A percentile compares a stretch with the other conserved stretches of the same genome.
Evolutionary conservation across 805 yeast genomes (phyloP).

Genomic region (Komagataella ulmi): DNA sequence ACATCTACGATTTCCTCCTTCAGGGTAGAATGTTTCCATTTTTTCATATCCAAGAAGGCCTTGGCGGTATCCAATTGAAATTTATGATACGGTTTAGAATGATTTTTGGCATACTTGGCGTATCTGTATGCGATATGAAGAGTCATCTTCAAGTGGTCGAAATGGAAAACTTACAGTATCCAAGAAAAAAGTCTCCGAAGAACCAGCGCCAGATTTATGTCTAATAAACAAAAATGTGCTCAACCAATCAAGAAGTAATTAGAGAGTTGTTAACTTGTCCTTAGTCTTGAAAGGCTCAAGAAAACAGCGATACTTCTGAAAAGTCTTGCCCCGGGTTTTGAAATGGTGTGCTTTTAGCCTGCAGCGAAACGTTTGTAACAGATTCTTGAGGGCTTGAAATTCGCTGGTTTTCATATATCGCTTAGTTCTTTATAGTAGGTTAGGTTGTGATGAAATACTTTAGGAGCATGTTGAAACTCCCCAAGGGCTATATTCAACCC

Average conservation of each 20-base stretch:
- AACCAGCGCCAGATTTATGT: not conserved
- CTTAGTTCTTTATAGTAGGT: too few species aligned
- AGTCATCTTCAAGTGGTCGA: not conserved
- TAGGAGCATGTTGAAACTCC: not conserved
- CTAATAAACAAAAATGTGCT: too few species aligned
- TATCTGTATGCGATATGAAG: not conserved
- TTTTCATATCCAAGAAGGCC: not conserved
- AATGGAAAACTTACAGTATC: not conserved
- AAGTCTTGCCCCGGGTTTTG: too few species aligned
- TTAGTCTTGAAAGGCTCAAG: too few species aligned
- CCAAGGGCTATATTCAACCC: conserved; percentile 19
- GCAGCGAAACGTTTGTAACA: too few species aligned
- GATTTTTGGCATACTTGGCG: not conserved
- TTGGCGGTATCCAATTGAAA: not conserved
- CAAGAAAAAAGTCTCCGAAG: not conserved
- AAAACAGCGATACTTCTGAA: too few species aligned
- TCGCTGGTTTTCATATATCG: too few species aligned
- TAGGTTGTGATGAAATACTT: not conserved
- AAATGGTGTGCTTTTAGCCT: too few species aligned
- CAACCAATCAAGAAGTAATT: too few species aligned
- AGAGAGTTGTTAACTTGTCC: too few species aligned
- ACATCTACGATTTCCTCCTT: not conserved
- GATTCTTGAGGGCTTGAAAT: too few species aligned
- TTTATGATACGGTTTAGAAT: not conserved
- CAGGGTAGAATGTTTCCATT: not conserved